phyloP scores from a whole-genome alignment of 768 basidiomycete species.

The Podaxis sp. region DNA sequence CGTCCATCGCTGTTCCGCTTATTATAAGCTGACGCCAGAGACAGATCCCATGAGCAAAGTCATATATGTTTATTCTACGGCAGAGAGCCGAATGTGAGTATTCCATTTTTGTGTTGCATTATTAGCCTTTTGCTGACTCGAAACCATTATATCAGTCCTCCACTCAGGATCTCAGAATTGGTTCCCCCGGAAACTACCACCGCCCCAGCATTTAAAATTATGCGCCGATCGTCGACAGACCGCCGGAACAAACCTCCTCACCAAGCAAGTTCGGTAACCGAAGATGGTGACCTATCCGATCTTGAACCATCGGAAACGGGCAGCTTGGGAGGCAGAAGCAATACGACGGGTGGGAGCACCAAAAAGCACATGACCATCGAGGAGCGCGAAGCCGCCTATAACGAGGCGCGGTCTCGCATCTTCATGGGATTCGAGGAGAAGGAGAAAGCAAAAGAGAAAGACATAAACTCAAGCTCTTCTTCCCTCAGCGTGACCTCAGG shows the following conservation, averaged over 20 bases:
- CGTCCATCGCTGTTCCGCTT: constrained; percentile 81
- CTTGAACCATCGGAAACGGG: constrained; percentile 78
- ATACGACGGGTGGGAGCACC: constrained; percentile 53
- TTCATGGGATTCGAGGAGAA: constrained; percentile 83
- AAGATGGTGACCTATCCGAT: constrained; percentile 77
- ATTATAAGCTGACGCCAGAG: constrained; percentile 75
- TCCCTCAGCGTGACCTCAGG: constrained; percentile 70
- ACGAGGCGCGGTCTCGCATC: constrained; percentile 81
- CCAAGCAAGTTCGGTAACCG: constrained; percentile 70
- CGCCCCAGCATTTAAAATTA: constrained; percentile 85
- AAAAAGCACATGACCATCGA: constrained; percentile 80
- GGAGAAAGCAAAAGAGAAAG: constrained; percentile 67
- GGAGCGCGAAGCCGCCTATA: constrained; percentile 87
- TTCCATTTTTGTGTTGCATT: constrained; percentile 9
- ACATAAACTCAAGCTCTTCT: constrained; percentile 76
- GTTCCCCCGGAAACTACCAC: constrained; percentile 70
- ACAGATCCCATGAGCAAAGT: constrained; percentile 61
- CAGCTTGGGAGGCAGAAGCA: constrained; percentile 71
- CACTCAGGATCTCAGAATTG: constrained; percentile 68
- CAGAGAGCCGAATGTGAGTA: constrained; percentile 77
- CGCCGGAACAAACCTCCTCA: constrained; percentile 59
- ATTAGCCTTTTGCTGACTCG: constrained; percentile 19
- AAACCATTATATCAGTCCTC: constrained; percentile 46
- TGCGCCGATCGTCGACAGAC: constrained; percentile 64
- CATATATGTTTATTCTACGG: constrained; percentile 53